A percentile compares a stretch with the other conserved stretches of the same genome.
Evolutionary conservation across 1,284 basidiomycete species (phyloP).

Genomic region (Irpex sp.): DNA sequence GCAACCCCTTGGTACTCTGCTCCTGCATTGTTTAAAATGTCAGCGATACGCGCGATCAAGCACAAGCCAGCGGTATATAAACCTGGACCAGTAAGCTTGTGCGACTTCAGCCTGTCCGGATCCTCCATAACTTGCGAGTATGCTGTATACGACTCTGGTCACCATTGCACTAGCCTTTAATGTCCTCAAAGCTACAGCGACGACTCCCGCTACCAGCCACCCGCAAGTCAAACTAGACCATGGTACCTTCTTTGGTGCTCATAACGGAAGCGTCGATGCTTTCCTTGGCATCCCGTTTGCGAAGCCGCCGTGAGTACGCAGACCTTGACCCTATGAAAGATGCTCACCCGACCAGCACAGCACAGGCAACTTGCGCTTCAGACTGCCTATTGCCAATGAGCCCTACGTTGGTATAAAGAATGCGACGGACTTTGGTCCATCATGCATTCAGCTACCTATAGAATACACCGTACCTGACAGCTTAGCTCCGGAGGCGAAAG

Average conservation of each 20-base stretch:
- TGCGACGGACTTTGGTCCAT: constrained; percentile 37
- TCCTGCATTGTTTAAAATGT: too few species aligned
- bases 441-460: constrained; percentile 43
- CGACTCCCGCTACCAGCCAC: background rate
- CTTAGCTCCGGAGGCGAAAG: background rate
- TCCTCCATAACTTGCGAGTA: too few species aligned
- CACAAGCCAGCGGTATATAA: too few species aligned
- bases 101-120: too few species aligned
- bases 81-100: too few species aligned
- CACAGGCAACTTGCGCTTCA: constrained; percentile 31
- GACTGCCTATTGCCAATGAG: constrained; percentile 34
- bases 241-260: constrained; percentile 17
- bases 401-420: constrained; percentile 34
- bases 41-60: too few species aligned
- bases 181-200: too few species aligned
- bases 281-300: constrained; percentile 23
- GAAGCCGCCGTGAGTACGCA: constrained; percentile 17
- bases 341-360: constrained; percentile 3
- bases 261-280: constrained; percentile 13
- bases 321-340: too few species aligned
- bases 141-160: too few species aligned
- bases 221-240: constrained; percentile 15
- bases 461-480: background rate
- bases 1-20: too few species aligned
- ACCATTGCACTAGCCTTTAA: too few species aligned